Base-by-base conservation (phyloP, 2,329 filamentous ascomycete genomes). In the Grosmannia serpens region DNA sequence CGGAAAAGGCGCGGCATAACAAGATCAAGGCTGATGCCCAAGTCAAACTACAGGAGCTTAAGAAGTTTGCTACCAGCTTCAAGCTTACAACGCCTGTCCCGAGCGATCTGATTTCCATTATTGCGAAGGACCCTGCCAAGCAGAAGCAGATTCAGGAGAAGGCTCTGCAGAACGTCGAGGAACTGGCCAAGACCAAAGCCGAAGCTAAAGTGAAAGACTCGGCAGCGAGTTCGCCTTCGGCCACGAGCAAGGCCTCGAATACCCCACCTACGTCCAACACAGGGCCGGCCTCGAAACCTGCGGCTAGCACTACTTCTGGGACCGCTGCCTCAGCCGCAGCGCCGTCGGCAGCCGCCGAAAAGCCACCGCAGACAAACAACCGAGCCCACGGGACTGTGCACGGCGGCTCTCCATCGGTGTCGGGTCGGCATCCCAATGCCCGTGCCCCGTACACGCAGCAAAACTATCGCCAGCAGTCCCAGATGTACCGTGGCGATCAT, bases 121-220 rank as follows among this genome's bases (percentile, higher is more conserved):
- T 99, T 61, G 92, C 94, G 60, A 99, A 97, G 70, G 94, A 99
- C 69, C 91, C 91, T n/a, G 81, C 77, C 52, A 99, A 96, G 75
- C 94, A 97, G 72, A 85, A 91, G 67, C 85, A 91, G 68, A 97
- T 99, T 62, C 87, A 96, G 67, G 87, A 91, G 65, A 95, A 91
- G 71, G 90, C 90, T 1, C 84, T 89, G 61, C 83, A 84, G 67
- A 87, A 92, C 64, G 85, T 84, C 2, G 85, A 89, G 62, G 82
- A 85, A 62, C 71, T 81, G n/a, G 70, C 73, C 9, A 75, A 65
- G 65, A 74, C 66, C 70, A 83, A 74, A 68, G 69, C 71, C 58
- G 67, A 70, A 7, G 73, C 75, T 4, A 79, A 83, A 65, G 75
- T 81, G 58, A 84, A 84, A 67, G 74, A 78, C 57, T 67, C 75